Evolutionary conservation across 2,329 filamentous ascomycete species (phyloP), one percentile per base, ranked within the genome.

Genomic region (Aspergillus tamarii): DNA sequence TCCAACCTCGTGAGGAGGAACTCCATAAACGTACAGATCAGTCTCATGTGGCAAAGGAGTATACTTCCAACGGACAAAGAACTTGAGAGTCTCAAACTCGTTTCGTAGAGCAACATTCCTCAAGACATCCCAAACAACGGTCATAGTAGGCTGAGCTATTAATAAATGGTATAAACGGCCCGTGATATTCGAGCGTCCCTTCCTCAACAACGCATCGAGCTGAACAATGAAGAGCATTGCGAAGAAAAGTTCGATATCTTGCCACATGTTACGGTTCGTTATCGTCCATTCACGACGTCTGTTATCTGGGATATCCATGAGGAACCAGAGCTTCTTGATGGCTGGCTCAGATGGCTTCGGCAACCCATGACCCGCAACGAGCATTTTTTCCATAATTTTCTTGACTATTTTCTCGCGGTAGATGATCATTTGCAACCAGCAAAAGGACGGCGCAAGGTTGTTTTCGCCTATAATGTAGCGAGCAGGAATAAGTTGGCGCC

Each of bases 261-360:
- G 79, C 83, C 90, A 90, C 55, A 89, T 80, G 0, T 71, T 67
- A 11, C 60, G 59, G 73, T 87, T 87, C 34, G 80, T 80, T 6
- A 92, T 74, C 7, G 89, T 78, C 1, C 79, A 80, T 7, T 83
- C 76, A 1, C 92, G 87, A 16, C 84, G 79, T 0, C 67, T 70
- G 57, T 83, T 89, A 16, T 86, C 87, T 0, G 85, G 79, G 4
- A 89, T 79, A 70, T 93, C 91, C 81, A 93, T 87, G 39, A 91
- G 72, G 58, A 91, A 83, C 92, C 92, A 95, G 21, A 92, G 80
- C 72, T 91, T 91, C 70, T 87, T 82, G 53, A 91, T 77, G 1
- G 83, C 82, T 12, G 70, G 57, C 57, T 79, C 73, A 66, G 84
- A 85, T 30, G 76, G 74, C 1, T 66, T 56, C 0, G 89, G 89